phyloP scores from a whole-genome alignment of 2,329 filamentous ascomycete genomes.

The Aureobasidium sp. region DNA sequence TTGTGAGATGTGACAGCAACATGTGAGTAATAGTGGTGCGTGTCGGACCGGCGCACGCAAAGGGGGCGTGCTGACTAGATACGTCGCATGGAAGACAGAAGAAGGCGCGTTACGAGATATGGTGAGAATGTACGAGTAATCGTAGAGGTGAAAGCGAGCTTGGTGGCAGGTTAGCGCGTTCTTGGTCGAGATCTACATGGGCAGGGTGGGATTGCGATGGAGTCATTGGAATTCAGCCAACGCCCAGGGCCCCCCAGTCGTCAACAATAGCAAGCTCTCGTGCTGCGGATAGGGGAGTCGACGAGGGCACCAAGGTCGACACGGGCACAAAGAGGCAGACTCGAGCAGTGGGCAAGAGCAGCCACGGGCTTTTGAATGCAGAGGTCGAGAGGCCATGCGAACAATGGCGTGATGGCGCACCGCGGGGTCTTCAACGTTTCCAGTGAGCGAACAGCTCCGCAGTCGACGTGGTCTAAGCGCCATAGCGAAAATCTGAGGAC shows the following conservation, averaged over 20 bases:
- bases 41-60: not conserved
- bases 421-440: slow-evolving; percentile 1
- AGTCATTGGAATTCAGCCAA: slow-evolving; percentile 6
- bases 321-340: not conserved
- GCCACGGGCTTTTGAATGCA: not conserved
- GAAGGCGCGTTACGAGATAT: not conserved
- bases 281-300: not conserved
- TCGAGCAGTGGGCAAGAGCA: not conserved
- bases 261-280: slow-evolving; percentile 4
- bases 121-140: slow-evolving; percentile 8
- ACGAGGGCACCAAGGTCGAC: not conserved
- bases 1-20: not conserved
- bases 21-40: not conserved
- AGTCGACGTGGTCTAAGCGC: not conserved
- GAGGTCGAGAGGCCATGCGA: not conserved
- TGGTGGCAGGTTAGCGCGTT: slow-evolving; percentile 7
- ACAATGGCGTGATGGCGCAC: slow-evolving; percentile 6
- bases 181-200: slow-evolving; percentile 1
- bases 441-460: not conserved
- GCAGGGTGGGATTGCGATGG: not conserved
- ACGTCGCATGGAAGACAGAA: not conserved
- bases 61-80: not conserved
- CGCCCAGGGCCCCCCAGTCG: not conserved
- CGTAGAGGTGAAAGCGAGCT: not conserved
- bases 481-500: not conserved